Percentiles rank a stretch among this genome's conserved stretches.
Evolutionary conservation across 2,329 filamentous ascomycete species (phyloP).

Genomic region (Fusarium sp.): DNA sequence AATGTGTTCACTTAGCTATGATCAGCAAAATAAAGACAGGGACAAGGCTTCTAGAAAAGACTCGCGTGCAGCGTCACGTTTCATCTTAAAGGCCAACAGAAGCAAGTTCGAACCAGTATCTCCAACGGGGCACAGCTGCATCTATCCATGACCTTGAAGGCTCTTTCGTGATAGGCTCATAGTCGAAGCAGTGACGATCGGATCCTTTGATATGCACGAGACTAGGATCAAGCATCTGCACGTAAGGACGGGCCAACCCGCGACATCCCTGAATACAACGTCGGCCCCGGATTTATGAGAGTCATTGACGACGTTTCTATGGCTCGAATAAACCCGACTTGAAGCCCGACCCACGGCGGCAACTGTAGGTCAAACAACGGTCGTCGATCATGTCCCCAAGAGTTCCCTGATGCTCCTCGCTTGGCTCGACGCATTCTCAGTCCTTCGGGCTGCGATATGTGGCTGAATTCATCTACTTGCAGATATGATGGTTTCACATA

Average conservation of each 20-base stretch:
- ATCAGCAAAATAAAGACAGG: conserved; percentile 16
- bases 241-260: conserved; percentile 36
- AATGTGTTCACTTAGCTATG: conserved; percentile 35
- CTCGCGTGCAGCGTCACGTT: conserved; percentile 21
- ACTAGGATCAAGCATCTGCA: conserved; percentile 15
- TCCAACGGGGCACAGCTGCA: conserved; percentile 18
- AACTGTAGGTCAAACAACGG: conserved; percentile 21
- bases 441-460: conserved; percentile 13
- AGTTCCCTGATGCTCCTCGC: background rate
- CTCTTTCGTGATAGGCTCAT: conserved; percentile 29
- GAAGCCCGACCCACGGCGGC: conserved; percentile 17
- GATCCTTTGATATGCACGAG: conserved; percentile 29
- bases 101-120: conserved; percentile 18
- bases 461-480: conserved; percentile 5
- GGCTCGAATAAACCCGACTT: conserved; percentile 8
- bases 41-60: conserved; percentile 27
- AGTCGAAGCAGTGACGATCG: conserved; percentile 15
- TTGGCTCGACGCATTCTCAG: conserved; percentile 18
- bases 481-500: conserved; percentile 9
- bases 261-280: conserved; percentile 13
- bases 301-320: background rate
- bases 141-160: conserved; percentile 34
- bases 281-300: conserved; percentile 9
- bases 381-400: conserved; percentile 30
- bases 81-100: conserved; percentile 17